Conservation (phyloP, 2,329 filamentous ascomycete species). For the Sphaerulina musiva region DNA sequence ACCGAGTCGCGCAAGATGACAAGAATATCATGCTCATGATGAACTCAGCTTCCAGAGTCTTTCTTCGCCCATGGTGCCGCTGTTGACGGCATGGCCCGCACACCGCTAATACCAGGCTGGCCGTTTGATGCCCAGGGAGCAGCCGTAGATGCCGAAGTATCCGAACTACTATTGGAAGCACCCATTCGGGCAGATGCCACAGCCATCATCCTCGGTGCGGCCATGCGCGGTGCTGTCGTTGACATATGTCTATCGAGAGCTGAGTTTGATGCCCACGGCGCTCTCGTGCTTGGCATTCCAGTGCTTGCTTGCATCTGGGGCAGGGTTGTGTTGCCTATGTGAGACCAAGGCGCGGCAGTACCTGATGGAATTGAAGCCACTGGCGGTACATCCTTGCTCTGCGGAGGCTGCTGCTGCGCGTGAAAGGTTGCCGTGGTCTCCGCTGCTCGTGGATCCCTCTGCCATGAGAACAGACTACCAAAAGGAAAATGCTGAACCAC, state of each 20-base stretch:
- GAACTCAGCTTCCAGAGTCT: background rate
- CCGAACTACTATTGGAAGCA: background rate
- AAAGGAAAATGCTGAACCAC: constrained; percentile 85
- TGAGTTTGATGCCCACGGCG: constrained; percentile 22
- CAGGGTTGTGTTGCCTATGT: constrained; percentile 13
- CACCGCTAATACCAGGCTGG: background rate
- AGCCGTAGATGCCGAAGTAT: background rate
- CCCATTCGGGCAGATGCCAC: background rate
- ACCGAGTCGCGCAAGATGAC: background rate
- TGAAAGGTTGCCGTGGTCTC: constrained; percentile 24
- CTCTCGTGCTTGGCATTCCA: constrained; percentile 28
- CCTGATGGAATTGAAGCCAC: constrained; percentile 11
- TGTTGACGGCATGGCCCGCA: background rate
- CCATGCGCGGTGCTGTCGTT: background rate
- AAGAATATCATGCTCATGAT: background rate
- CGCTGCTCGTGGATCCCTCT: constrained; percentile 39
- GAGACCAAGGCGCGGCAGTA: constrained; percentile 29
- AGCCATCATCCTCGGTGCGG: background rate
- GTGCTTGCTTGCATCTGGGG: constrained; percentile 24
- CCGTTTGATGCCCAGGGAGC: background rate
- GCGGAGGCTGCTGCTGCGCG: constrained; percentile 28
- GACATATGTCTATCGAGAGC: background rate
- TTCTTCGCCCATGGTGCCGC: constrained; percentile 1
- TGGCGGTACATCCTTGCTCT: constrained; percentile 23
- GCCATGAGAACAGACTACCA: constrained; percentile 46